Base-by-base conservation (phyloP, 805 yeast genomes). In the Zygoascus flipseniorum region DNA sequence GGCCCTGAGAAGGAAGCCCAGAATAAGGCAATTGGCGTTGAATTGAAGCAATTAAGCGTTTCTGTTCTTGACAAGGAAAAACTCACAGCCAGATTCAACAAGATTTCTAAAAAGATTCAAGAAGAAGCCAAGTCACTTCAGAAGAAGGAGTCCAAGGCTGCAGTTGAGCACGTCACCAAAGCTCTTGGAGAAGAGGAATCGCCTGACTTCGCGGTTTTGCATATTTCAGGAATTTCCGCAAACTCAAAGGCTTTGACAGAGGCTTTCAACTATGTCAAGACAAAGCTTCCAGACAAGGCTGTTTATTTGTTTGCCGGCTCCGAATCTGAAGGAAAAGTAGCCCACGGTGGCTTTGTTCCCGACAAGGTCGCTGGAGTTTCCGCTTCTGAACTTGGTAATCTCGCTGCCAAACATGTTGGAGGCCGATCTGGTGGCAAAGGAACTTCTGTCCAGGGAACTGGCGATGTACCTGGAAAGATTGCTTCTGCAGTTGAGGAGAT, bases 371-470 rank as follows among this genome's bases (percentile, higher is more conserved):
- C 84, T 59, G 76, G 89, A 19, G 78, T 84, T 58, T 90, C 95
- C 51, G 77, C 83, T 54, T 54, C 65, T 49, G 89, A 80, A 31
- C 77, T 89, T 60, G 95, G 95, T 32, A 71, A 76, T 51, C 72
- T 78, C 53, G 98, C 86, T 45, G 75, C 90, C 46, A 71, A 74
- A 39, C 74, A 76, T 62, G 81, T 93, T 62, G 99, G 99, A 60
- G 99, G 99, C 71, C 89, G 86, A 70, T 95, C 96, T 54, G 99
- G 99, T 73, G 99, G 99, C 70, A 93, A 89, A 73, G 98, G 97
- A 58, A 87, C 89, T 60, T 83, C 90, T 52, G 88, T 89, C 62
- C 99, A 93, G 75, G 99, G 99, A 72, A 86, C 89, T 83, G 99
- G 99, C 63, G 88, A 84, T 62, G 85, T 88, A 58, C 77, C 83